Evolutionary conservation across 495 filamentous ascomycete genomes (phyloP).

Genomic region (Aspergillus sclerotioniger): DNA sequence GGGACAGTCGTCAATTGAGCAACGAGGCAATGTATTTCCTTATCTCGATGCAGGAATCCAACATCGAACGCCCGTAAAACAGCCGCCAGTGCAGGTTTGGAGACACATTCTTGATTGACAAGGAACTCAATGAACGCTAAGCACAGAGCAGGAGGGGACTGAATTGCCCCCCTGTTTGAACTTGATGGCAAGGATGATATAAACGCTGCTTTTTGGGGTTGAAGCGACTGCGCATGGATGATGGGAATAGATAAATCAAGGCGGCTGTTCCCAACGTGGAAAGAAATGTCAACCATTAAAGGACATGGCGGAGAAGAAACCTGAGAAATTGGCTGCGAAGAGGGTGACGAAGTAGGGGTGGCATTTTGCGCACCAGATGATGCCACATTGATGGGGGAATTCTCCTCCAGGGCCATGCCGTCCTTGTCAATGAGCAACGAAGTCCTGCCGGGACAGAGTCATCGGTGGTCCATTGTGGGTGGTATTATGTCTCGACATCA

Average conservation of each 20-base stretch:
- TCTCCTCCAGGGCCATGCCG: conserved; percentile 13
- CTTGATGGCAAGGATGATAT: conserved; percentile 1
- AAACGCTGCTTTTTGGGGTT: conserved; percentile 13
- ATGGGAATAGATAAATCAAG: conserved; percentile 7
- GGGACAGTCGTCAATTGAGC: background rate
- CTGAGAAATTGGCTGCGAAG: conserved; percentile 6
- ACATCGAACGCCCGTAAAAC: conserved; percentile 12
- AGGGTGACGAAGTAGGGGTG: conserved; percentile 11
- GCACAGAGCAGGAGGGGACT: conserved; percentile 8
- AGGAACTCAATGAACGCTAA: conserved; percentile 17
- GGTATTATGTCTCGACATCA: background rate
- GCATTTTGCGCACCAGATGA: background rate
- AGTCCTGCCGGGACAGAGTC: background rate
- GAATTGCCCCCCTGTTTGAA: background rate
- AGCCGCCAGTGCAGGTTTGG: background rate
- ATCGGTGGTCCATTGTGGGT: background rate
- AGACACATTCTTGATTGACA: background rate
- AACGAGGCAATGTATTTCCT: conserved; percentile 24
- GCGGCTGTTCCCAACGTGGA: conserved; percentile 2
- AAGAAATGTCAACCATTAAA: background rate
- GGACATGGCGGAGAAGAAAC: background rate
- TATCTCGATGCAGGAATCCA: conserved; percentile 17
- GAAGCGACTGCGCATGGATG: conserved; percentile 1
- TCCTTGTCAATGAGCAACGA: background rate
- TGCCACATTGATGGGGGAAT: background rate